These are phyloP conservation scores for Lecanoromycetidae sp. DNA, from an alignment of 2,329 filamentous ascomycete species.

Conservation along the genomic window DNA sequence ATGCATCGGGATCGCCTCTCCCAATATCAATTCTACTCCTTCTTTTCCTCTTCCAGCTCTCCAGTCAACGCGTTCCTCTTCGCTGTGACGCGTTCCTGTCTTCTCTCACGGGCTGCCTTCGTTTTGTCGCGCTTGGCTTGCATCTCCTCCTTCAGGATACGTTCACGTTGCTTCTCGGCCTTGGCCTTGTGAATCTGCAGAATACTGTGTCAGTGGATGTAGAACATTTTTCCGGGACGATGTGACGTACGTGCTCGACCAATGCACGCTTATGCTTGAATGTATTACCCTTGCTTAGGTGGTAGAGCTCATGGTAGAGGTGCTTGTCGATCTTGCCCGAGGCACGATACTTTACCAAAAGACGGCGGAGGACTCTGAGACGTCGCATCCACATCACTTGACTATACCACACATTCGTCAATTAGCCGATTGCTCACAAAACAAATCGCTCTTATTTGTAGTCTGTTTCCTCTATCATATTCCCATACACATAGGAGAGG, in stretches of 20 bases:
- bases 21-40: conserved; percentile 3
- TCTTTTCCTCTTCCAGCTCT: conserved; percentile 11
- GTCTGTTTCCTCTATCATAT: too few relatives aligned
- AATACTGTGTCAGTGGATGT: background rate
- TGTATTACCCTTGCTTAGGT: conserved; percentile 99
- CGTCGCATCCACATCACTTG: conserved; percentile 99
- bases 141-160: conserved; percentile 97
- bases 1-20: background rate
- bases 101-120: conserved; percentile 99
- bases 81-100: conserved; percentile 76
- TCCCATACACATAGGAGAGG: conserved; percentile 2
- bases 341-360: conserved; percentile 99
- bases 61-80: conserved; percentile 68
- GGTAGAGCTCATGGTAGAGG: conserved; percentile 99
- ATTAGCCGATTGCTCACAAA: background rate
- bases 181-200: conserved; percentile 97
- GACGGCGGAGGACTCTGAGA: conserved; percentile 95
- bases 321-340: conserved; percentile 99
- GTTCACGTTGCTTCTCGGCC: conserved; percentile 97
- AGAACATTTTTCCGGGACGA: background rate
- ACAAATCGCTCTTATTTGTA: too few relatives aligned
- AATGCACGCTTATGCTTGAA: conserved; percentile 99
- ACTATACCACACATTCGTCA: conserved; percentile 37
- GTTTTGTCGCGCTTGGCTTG: conserved; percentile 99
- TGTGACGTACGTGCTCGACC: conserved; percentile 90